phyloP scores from a whole-genome alignment of 257 asterid genomes.

The Haberlea rhodopensis region DNA sequence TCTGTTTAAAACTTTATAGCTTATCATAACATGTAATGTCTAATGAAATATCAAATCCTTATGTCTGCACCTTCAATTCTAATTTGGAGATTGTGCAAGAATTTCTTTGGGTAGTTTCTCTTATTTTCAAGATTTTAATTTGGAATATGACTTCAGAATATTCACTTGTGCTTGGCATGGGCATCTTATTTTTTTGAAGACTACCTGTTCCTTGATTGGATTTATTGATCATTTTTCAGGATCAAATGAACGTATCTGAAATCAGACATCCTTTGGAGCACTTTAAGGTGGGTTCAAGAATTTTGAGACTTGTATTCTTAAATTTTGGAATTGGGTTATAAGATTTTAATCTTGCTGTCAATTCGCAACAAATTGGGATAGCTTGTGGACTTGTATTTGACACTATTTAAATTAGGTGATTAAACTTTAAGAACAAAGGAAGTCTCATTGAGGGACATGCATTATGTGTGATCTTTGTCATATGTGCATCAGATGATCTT shows the following conservation, averaged over 20 bases:
- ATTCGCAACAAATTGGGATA: constrained; percentile 5
- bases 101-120: constrained; percentile 2
- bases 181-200: not conserved
- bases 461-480: too few relatives aligned
- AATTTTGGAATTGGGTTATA: too few relatives aligned
- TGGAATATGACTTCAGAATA: constrained; percentile 6
- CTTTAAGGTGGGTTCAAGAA: constrained; percentile 62
- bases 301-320: too few relatives aligned
- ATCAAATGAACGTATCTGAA: constrained; percentile 80
- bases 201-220: constrained; percentile 30
- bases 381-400: too few relatives aligned
- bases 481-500: too few relatives aligned
- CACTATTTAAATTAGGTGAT: not conserved
- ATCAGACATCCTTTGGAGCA: constrained; percentile 79
- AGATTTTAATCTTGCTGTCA: constrained; percentile 1
- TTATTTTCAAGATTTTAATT: not conserved
- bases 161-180: constrained; percentile 9
- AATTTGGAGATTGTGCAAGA: not conserved
- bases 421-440: not conserved
- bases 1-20: not conserved
- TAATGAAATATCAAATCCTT: not conserved
- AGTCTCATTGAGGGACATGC: not conserved
- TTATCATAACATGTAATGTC: not conserved
- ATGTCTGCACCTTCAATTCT: not conserved
- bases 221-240: constrained; percentile 55